These are phyloP conservation scores for Colletotrichum tanaceti DNA, from an alignment of 2,329 filamentous ascomycete species.

Conservation along the genomic window DNA sequence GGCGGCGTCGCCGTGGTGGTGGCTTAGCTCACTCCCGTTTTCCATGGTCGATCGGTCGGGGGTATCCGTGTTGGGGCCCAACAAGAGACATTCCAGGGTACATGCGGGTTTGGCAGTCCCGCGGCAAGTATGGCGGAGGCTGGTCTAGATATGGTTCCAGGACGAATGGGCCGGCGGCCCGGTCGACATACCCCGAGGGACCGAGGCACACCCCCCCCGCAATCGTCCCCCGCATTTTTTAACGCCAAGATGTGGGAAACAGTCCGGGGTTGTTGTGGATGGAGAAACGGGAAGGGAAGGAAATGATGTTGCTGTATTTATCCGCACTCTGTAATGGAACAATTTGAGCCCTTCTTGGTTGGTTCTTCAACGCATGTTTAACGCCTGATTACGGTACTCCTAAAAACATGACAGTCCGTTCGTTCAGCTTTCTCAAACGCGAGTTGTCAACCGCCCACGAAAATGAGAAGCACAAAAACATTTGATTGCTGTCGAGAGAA, in stretches of 20 bases:
- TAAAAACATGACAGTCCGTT: conserved; percentile 45
- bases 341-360: no score
- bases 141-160: conserved; percentile 14
- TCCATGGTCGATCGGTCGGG: neutral
- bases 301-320: no score
- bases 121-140: conserved; percentile 6
- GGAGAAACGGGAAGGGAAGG: neutral
- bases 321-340: no score
- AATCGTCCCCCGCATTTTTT: neutral
- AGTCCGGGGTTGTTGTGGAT: neutral
- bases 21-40: neutral
- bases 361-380: neutral
- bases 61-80: neutral
- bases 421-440: conserved; percentile 55
- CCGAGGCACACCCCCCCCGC: conserved; percentile 2
- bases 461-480: no score
- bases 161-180: neutral
- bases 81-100: no score
- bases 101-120: neutral
- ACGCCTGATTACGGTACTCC: neutral
- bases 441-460: conserved; percentile 55
- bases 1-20: conserved; percentile 44
- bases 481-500: no score
- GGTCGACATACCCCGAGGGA: conserved; percentile 6
- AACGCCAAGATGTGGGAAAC: neutral